Evolutionary conservation across 768 basidiomycete genomes (phyloP), one percentile per base, ranked within the genome.

Genomic region (Cyathus striatus): DNA sequence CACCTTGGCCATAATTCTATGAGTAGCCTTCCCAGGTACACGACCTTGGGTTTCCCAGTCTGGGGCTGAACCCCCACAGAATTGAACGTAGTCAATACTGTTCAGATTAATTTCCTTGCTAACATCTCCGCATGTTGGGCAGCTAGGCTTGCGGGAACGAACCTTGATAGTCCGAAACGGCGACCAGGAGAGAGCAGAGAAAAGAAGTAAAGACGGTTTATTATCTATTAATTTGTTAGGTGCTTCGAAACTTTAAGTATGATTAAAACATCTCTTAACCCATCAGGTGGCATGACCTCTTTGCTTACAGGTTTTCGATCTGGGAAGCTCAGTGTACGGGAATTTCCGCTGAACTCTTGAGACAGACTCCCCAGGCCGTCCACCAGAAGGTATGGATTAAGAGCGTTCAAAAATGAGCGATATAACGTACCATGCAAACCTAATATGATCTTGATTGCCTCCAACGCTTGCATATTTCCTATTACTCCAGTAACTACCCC

Each of bases 401-500:
- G n/a, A n/a, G n/a, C n/a, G n/a, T n/a, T n/a, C n/a, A n/a, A n/a
- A n/a, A n/a, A n/a, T 6, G 21, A 35, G 23, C 24, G 7, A 22
- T 16, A 12, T 34, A 18, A 50, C 66, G 34, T 54, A 85, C 86
- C 81, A 52, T 83, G 78, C 24, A 83, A 56, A 3, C 82, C 88
- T 1, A 72, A 69, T 32, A 90, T 68, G 41, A 90, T 72, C 62
- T 89, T 91, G 63, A 95, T 81, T 1, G 90, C 74, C 63, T 96
- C 92, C 24, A 90, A 59, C 4, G 94, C 94, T 69, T 96, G 93
- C 56, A 94, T 62, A 49, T 80, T 86, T 3, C 94, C 94, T 33
- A 97, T 89, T 38, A 90, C 68, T 1, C 95, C 95, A 0, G 90
- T 90, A 1, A 96, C 91, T 0, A 74, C 81, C 5, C 95, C 95